Conservation (phyloP, 1,284 basidiomycete genomes). For the Meripilus lineatus region DNA sequence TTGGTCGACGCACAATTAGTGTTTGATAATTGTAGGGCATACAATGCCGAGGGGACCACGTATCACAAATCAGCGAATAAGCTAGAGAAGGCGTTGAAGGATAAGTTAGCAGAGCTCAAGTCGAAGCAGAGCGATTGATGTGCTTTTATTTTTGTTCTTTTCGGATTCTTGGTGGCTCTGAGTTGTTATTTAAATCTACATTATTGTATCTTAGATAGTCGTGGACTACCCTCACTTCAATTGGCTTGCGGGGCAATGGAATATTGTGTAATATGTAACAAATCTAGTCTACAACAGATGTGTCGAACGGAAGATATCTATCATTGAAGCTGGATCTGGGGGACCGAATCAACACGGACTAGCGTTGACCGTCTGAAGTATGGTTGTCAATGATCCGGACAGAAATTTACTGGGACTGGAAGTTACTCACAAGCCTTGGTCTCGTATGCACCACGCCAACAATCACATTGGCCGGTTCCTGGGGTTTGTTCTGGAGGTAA, state of each 20-base stretch:
- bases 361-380: no score
- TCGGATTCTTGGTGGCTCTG: background rate
- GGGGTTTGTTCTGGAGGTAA: conserved; percentile 65
- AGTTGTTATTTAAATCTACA: background rate
- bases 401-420: conserved; percentile 8
- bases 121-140: conserved; percentile 18
- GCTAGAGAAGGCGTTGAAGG: conserved; percentile 69
- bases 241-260: no score
- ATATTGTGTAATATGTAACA: background rate
- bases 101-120: conserved; percentile 31
- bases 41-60: conserved; percentile 83
- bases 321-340: no score
- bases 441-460: conserved; percentile 16
- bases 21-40: conserved; percentile 88
- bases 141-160: background rate
- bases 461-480: conserved; percentile 82
- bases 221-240: no score
- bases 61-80: conserved; percentile 86
- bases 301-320: no score
- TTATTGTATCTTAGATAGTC: no score
- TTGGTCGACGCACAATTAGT: conserved; percentile 79
- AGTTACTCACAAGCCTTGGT: conserved; percentile 18
- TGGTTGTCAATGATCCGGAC: no score
- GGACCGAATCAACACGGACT: no score
- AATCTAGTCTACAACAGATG: background rate